These are phyloP conservation scores for Boletus edulis DNA, from an alignment of 768 basidiomycete species.

Conservation along the genomic window DNA sequence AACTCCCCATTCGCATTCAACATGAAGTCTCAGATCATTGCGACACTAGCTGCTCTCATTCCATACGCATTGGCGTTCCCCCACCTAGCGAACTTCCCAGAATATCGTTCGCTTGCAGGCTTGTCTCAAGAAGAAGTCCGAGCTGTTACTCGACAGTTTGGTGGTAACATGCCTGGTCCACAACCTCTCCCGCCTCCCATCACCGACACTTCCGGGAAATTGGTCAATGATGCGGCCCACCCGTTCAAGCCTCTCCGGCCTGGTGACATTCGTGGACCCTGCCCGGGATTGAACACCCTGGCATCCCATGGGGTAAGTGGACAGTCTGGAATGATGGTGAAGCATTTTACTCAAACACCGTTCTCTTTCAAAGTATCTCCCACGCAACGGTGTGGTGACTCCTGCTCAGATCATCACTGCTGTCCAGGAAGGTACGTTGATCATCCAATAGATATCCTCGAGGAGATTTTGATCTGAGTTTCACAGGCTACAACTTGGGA, in stretches of 20 bases:
- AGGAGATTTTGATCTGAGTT: background rate
- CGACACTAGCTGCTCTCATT: background rate
- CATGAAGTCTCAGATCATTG: background rate
- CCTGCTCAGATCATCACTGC: slow-evolving; percentile 23
- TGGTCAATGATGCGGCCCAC: slow-evolving; percentile 5
- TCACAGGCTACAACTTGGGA: too few species aligned
- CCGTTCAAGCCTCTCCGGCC: slow-evolving; percentile 7
- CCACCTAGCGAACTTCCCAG: slow-evolving; percentile 8
- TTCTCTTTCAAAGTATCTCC: slow-evolving; percentile 12
- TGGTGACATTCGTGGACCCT: slow-evolving; percentile 20
- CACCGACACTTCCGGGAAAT: slow-evolving; percentile 19
- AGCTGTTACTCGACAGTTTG: slow-evolving; percentile 5
- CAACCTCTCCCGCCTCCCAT: slow-evolving; percentile 12
- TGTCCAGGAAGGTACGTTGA: slow-evolving; percentile 14
- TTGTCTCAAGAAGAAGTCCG: slow-evolving; percentile 15
- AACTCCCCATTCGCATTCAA: too few species aligned
- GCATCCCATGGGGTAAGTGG: slow-evolving; percentile 20
- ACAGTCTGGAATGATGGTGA: background rate
- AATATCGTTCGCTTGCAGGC: slow-evolving; percentile 16
- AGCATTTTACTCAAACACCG: background rate
- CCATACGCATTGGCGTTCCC: slow-evolving; percentile 3
- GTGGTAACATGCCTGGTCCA: slow-evolving; percentile 11
- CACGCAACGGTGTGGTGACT: slow-evolving; percentile 12
- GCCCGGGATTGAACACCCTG: slow-evolving; percentile 21
- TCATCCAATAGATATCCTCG: too few species aligned